phyloP scores from a whole-genome alignment of 805 yeast genomes.

The Candida alai region DNA sequence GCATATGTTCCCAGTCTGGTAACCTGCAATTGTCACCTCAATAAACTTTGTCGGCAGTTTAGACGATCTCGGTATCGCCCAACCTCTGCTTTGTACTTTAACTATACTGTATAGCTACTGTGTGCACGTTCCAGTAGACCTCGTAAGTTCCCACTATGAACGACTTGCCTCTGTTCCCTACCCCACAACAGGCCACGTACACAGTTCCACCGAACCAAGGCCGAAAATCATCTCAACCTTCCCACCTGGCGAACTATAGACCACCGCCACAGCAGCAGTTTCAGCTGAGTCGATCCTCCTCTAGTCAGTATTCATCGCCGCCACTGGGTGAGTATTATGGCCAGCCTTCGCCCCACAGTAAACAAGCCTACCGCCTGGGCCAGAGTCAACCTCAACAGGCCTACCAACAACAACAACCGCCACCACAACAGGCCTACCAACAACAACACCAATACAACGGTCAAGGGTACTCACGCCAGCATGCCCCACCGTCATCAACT shows the following conservation, averaged over 20 bases:
- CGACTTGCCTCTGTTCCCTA: slow-evolving; percentile 44
- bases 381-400: slow-evolving; percentile 11
- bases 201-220: slow-evolving; percentile 8
- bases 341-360: slow-evolving; percentile 6
- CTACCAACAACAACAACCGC: slow-evolving; percentile 11
- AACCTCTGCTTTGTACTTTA: no score
- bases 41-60: no score
- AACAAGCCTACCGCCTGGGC: slow-evolving; percentile 10
- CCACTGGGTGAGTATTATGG: neutral
- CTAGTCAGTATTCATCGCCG: neutral
- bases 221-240: slow-evolving; percentile 8
- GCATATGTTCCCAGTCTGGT: no score
- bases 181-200: slow-evolving; percentile 42
- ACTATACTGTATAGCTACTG: no score
- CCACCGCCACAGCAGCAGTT: slow-evolving; percentile 13
- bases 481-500: slow-evolving; percentile 9
- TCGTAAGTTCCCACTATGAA: no score
- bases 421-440: slow-evolving; percentile 10
- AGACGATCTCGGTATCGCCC: no score
- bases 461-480: slow-evolving; percentile 10
- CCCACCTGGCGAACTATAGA: slow-evolving; percentile 8
- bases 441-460: slow-evolving; percentile 11
- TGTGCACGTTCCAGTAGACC: no score
- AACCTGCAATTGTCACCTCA: no score
- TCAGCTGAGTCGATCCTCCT: slow-evolving; percentile 1